Conservation (phyloP, 768 basidiomycete genomes). For the Mycena rebaudengoi region DNA sequence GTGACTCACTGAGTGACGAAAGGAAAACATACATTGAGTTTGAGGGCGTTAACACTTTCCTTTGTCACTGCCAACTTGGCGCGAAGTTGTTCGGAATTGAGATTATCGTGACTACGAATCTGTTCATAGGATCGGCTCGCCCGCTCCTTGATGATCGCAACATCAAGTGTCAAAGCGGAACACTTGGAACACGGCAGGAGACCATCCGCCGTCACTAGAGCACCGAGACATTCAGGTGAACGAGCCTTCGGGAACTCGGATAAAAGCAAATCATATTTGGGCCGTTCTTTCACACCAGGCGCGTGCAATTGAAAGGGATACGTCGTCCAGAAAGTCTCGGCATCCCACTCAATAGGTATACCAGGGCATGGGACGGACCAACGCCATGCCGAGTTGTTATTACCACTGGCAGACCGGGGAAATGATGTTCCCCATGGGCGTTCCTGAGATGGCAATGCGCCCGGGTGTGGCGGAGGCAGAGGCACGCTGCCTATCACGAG, state of each 20-base stretch:
- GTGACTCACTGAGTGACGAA: background rate
- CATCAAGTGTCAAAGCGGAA: background rate
- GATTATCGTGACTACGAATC: background rate
- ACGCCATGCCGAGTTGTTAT: background rate
- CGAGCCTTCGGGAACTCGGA: background rate
- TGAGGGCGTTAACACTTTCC: background rate
- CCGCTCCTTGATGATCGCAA: background rate
- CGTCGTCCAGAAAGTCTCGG: background rate
- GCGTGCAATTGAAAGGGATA: conserved; percentile 1
- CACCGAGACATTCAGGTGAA: background rate
- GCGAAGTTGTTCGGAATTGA: background rate
- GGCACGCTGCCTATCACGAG: too few species aligned
- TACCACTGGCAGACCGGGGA: background rate
- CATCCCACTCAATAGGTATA: background rate
- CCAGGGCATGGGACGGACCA: background rate
- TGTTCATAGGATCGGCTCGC: background rate
- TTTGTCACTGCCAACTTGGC: background rate
- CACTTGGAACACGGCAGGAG: conserved; percentile 3
- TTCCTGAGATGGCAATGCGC: too few species aligned
- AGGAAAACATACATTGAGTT: background rate
- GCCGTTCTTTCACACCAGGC: background rate
- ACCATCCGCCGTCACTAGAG: background rate
- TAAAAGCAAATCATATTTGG: background rate
- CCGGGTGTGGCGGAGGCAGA: too few species aligned
- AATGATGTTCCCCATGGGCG: too few species aligned